Conservation (phyloP, 1,139 yeast genomes). For the Kodamaea sp. region DNA sequence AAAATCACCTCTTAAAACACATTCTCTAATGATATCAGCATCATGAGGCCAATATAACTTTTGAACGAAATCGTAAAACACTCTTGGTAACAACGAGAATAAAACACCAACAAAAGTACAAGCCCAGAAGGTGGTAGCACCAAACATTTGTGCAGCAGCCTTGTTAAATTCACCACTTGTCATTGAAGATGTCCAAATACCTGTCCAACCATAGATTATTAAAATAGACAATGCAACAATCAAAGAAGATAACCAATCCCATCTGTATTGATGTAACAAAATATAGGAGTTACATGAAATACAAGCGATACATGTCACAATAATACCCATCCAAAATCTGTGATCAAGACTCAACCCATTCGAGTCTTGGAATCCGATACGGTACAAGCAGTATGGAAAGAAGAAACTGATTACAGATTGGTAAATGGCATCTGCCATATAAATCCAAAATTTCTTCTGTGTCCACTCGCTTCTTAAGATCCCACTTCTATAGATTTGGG, state of each 20-base stretch:
- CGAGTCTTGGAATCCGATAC: constrained; percentile 51
- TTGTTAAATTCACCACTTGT: constrained; percentile 69
- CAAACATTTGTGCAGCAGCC: constrained; percentile 72
- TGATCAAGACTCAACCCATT: constrained; percentile 74
- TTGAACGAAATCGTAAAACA: constrained; percentile 59
- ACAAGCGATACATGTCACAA: constrained; percentile 76
- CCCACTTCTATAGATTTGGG: constrained; percentile 84
- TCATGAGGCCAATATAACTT: constrained; percentile 71
- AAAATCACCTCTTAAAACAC: constrained; percentile 57
- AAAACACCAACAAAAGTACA: constrained; percentile 68
- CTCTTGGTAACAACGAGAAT: constrained; percentile 74
- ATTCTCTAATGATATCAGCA: constrained; percentile 82
- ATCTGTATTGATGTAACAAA: constrained; percentile 76
- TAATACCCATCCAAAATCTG: constrained; percentile 80
- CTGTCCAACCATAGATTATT: constrained; percentile 81
- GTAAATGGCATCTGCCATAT: constrained; percentile 83
- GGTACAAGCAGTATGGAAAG: constrained; percentile 75
- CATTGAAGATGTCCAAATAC: constrained; percentile 69
- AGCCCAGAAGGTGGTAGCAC: constrained; percentile 77
- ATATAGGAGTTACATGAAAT: constrained; percentile 78
- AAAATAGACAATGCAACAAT: constrained; percentile 63
- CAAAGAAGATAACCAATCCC: constrained; percentile 86
- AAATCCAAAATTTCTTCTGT: constrained; percentile 72
- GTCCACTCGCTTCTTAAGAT: constrained; percentile 81
- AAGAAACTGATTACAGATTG: constrained; percentile 84